phyloP scores from a whole-genome alignment of 139 green algal species.

The Closterium sp. region DNA sequence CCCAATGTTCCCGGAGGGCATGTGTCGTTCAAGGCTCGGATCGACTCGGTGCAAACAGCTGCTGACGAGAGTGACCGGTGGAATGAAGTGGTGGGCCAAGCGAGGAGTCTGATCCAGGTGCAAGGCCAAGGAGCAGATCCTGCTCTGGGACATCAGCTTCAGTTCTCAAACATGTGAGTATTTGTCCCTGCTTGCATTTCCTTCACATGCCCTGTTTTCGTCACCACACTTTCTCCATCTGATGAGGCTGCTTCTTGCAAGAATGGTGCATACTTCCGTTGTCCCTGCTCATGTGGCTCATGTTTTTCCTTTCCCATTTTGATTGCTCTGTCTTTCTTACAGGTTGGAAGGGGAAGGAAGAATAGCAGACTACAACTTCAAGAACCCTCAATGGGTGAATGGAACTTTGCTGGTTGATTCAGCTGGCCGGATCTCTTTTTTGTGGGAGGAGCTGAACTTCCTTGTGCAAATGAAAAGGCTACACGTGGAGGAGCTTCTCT shows the following conservation, averaged over 20 bases:
- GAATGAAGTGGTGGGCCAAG: not conserved
- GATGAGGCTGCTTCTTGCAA: too few species aligned
- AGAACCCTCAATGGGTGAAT: constrained; percentile 25
- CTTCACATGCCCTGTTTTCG: too few species aligned
- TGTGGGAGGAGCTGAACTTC: constrained; percentile 46
- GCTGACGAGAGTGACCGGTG: not conserved
- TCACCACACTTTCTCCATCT: too few species aligned
- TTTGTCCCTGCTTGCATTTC: not conserved
- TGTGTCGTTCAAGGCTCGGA: constrained; percentile 25
- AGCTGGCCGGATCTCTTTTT: constrained; percentile 11
- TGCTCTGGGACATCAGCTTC: not conserved
- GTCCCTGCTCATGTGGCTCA: not conserved
- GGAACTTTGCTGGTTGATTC: constrained; percentile 33
- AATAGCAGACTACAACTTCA: constrained; percentile 37
- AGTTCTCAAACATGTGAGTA: not conserved
- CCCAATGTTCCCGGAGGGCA: constrained; percentile 33
- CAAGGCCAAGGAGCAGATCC: not conserved
- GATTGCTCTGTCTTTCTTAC: not conserved
- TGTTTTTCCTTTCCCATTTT: not conserved
- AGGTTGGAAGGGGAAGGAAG: constrained; percentile 38
- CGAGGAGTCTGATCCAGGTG: not conserved
- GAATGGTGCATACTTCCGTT: not conserved
- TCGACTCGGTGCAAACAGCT: constrained; percentile 5
- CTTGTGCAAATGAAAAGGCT: not conserved
- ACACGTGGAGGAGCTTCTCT: not conserved